These are phyloP conservation scores for Cornus kousa DNA, from an alignment of 148 eudicot species.

Conservation along the genomic window DNA sequence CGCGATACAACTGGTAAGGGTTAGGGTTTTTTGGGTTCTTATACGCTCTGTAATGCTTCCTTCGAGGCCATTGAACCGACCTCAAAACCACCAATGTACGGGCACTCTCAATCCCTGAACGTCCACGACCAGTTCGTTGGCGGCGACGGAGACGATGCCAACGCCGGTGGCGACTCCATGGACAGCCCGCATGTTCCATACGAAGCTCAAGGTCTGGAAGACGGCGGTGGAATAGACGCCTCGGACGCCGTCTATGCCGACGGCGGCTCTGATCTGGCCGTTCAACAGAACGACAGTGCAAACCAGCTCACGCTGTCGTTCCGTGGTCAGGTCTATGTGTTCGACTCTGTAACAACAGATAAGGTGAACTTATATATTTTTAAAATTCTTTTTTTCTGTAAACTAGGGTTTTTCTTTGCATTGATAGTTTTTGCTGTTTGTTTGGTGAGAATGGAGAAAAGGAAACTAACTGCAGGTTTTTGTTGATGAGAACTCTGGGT, in stretches of 20 bases:
- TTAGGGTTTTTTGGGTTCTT: neutral
- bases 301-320: conserved; percentile 68
- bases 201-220: conserved; percentile 22
- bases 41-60: conserved; percentile 12
- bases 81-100: conserved; percentile 25
- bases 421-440: neutral
- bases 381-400: neutral
- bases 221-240: conserved; percentile 32
- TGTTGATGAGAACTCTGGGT: neutral
- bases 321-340: conserved; percentile 63
- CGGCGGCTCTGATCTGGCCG: conserved; percentile 15
- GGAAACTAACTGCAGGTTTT: neutral
- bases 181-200: conserved; percentile 22
- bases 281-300: conserved; percentile 22
- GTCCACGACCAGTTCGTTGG: conserved; percentile 19
- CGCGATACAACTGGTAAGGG: too few species aligned
- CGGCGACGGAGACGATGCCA: conserved; percentile 18
- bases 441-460: neutral
- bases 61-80: conserved; percentile 4
- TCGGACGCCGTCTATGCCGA: conserved; percentile 20
- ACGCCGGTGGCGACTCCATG: conserved; percentile 28
- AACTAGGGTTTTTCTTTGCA: neutral
- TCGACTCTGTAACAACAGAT: conserved; percentile 65
- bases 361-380: conserved; percentile 34
- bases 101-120: conserved; percentile 28